Evolutionary conservation across 2,329 filamentous ascomycete species (phyloP), one percentile per base, ranked within the genome.

Genomic region (Diaporthe eres): DNA sequence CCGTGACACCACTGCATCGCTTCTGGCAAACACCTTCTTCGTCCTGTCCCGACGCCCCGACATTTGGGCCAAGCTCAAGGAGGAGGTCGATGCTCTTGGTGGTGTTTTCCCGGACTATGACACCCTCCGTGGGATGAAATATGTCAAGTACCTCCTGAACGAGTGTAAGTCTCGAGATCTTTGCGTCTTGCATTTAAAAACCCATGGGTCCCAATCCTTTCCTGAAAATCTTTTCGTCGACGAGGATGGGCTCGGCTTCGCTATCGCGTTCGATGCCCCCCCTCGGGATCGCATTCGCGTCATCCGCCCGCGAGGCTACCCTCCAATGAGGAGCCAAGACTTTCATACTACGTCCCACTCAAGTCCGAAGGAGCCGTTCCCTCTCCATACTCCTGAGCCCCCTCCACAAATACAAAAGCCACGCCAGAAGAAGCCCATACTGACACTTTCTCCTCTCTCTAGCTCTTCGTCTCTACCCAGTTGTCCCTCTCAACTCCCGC

Each of bases 111-210:
- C 87, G 1, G 84, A 81, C 2, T 89, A 86, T 74, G 85, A 87
- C 71, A 80, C 86, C 76, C 78, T 89, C 72, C 85, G 84, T 75
- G 83, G 83, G 47, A 79, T 88, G 76, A 87, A 85, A 75, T 88
- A 88, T 76, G 79, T 89, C 68, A 85, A 85, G 75, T 86, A 82
- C 78, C 85, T 85, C 47, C 57, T 89, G 67, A 87, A 88, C 74
- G 88, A 89, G 81, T 84, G 87, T 88, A 81, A 78, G 78, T 75
- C 5, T 53, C 25, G 61, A 12, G 1, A 34, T 6, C 37, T 60
- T 60, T 7, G 9, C 15, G 12, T n/a, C 25, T 19, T 31, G 8
- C 28, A n/a, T 19, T 49, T 2, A 49, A 49, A 8, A 28, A 13
- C 19, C 34, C 19, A n/a, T 25, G 4, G 1, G 17, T 22, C 37